A percentile compares a stretch with the other conserved stretches of the same genome.
phyloP scores from a whole-genome alignment of 805 yeast genomes.

The Monosporozyma servazzii region DNA sequence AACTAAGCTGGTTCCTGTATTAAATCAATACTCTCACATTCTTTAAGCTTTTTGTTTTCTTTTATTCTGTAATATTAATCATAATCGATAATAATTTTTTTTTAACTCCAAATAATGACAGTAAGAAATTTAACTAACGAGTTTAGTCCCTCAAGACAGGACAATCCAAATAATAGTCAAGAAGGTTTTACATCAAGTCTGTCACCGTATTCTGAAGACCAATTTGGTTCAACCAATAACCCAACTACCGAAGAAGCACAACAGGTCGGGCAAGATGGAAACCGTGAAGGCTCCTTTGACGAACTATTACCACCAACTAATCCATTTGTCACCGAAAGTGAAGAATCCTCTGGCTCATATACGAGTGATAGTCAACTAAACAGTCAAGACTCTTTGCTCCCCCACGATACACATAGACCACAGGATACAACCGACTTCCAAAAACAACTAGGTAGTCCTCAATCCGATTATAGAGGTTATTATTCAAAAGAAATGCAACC shows the following conservation, averaged over 20 bases:
- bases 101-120: constrained; percentile 3
- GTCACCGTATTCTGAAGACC: background rate
- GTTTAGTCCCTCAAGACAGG: background rate
- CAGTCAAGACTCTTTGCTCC: background rate
- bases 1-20: background rate
- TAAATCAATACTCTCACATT: background rate
- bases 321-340: constrained; percentile 2
- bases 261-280: background rate
- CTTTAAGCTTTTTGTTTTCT: background rate
- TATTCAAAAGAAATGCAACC: constrained; percentile 16
- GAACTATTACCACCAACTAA: constrained; percentile 2
- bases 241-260: background rate
- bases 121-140: constrained; percentile 8
- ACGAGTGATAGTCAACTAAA: background rate
- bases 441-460: constrained; percentile 2
- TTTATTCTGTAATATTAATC: background rate
- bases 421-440: background rate
- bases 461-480: constrained; percentile 23
- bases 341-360: background rate
- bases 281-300: background rate
- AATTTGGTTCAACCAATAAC: background rate
- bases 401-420: background rate
- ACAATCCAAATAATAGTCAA: background rate
- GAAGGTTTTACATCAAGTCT: background rate
- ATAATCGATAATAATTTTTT: background rate